A percentile compares a stretch with the other conserved stretches of the same genome.
Conservation (phyloP, 2,329 filamentous ascomycete species). For the Mariannaea elegans region DNA sequence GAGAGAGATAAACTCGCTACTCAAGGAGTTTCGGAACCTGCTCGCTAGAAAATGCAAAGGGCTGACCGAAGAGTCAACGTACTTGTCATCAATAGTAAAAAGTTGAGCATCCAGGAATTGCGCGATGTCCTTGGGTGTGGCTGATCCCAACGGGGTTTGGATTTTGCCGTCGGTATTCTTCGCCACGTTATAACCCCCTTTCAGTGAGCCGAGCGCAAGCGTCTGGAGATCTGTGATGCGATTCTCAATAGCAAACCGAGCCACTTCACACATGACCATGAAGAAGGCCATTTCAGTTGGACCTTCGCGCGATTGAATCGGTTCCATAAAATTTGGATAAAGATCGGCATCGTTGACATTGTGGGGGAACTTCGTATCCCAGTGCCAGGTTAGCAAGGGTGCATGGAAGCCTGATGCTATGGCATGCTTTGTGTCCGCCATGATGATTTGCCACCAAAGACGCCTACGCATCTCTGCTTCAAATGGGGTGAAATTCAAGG, state of each 20-base stretch:
- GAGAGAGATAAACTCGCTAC: conserved; percentile 2
- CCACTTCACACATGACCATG: conserved; percentile 8
- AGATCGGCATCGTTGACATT: conserved; percentile 22
- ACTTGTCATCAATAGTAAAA: not conserved
- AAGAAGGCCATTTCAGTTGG: conserved; percentile 19
- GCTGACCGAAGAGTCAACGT: conserved; percentile 7
- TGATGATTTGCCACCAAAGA: conserved; percentile 22
- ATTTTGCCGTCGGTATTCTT: conserved; percentile 1
- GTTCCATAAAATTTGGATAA: conserved; percentile 18
- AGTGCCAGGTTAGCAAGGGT: conserved; percentile 18
- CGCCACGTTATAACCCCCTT: not conserved
- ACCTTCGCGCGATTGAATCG: conserved; percentile 11
- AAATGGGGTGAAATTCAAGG: conserved; percentile 5
- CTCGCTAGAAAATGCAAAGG: conserved; percentile 14
- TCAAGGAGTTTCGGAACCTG: not conserved
- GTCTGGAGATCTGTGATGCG: conserved; percentile 16
- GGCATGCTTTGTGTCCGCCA: conserved; percentile 18
- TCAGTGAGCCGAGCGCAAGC: not conserved
- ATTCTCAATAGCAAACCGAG: conserved; percentile 14
- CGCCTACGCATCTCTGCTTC: conserved; percentile 19
- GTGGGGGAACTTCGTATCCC: conserved; percentile 16
- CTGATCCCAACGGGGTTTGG: not conserved
- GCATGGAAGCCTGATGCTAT: conserved; percentile 20
- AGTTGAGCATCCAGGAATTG: conserved; percentile 10
- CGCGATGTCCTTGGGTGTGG: not conserved